Conservation (phyloP, 352 stramenopile genomes). For the Pythium sukuiense region DNA sequence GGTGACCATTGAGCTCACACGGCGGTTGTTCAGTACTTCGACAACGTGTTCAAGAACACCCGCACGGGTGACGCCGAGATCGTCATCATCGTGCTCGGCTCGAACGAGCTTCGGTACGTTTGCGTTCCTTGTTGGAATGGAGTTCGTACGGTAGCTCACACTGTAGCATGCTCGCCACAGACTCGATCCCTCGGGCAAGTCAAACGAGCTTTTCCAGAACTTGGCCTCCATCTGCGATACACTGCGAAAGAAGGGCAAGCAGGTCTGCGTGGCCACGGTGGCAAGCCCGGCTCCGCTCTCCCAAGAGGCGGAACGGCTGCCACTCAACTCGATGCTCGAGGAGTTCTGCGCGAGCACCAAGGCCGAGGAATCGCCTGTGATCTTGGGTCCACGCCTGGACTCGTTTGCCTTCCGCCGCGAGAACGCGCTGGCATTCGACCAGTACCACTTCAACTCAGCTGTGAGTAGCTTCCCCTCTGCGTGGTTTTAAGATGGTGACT, state of each 20-base stretch:
- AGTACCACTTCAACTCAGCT: slow-evolving; percentile 82
- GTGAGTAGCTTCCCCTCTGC: slow-evolving; percentile 33
- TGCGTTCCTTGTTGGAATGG: neutral
- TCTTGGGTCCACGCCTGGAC: slow-evolving; percentile 76
- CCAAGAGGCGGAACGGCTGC: slow-evolving; percentile 34
- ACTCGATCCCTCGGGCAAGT: slow-evolving; percentile 28
- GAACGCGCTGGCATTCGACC: slow-evolving; percentile 59
- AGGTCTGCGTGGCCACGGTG: slow-evolving; percentile 68
- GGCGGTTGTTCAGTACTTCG: slow-evolving; percentile 48
- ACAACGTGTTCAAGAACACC: slow-evolving; percentile 57
- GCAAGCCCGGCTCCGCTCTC: slow-evolving; percentile 44
- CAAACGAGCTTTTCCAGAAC: slow-evolving; percentile 49
- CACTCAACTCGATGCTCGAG: slow-evolving; percentile 65
- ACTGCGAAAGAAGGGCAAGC: slow-evolving; percentile 80
- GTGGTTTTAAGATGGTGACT: slow-evolving; percentile 8
- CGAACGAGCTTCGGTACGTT: slow-evolving; percentile 55
- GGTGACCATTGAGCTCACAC: neutral
- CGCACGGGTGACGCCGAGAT: slow-evolving; percentile 69
- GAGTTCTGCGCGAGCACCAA: slow-evolving; percentile 79
- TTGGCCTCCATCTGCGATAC: slow-evolving; percentile 76
- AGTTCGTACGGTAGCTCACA: neutral
- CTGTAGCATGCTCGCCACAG: slow-evolving; percentile 16
- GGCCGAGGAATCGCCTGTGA: slow-evolving; percentile 57
- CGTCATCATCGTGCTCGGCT: slow-evolving; percentile 77
- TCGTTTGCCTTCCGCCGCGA: slow-evolving; percentile 69